Base-by-base conservation (phyloP, 768 basidiomycete genomes). In the Boletus vinaceobasis region DNA sequence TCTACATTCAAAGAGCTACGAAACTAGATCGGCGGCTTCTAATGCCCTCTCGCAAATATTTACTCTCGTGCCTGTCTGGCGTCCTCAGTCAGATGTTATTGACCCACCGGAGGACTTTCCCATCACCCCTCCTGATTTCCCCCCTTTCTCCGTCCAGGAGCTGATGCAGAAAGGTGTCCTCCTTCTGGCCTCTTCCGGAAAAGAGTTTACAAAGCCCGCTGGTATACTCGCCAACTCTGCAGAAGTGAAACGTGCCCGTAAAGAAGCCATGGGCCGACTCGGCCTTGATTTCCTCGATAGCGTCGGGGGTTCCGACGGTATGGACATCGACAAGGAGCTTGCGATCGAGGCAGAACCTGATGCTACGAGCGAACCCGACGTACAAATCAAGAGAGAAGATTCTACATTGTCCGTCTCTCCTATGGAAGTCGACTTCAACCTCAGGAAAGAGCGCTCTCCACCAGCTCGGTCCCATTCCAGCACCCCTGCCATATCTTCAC, bases 181-280 rank as follows among this genome's bases (percentile, higher is more conserved):
- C 4, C 80, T 99, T 4, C 79, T 99, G 2, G 90, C 92, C 1
- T 96, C 93, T 3, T 94, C 95, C 0, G 96, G 96, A 7, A 93
- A 93, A 64, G 96, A 99, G 71, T 98, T 93, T 58, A 68, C 74
- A 21, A 90, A 85, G 63, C 88, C 88, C 2, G 69, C 82, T 4
- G 86, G 85, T 13, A 87, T 90, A 47, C 77, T 88, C 33, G 79
- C 86, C 6, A 89, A 81, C 52, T 74, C 88, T 3, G 80, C 83
- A 33, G 93, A 95, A 67, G 88, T 95, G 5, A 90, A 87, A 66
- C 87, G 87, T 52, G 91, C 92, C 2, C 85, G 92, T 26, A 89
- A 87, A 65, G 93, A 93, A 64, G 90, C 92, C 10, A 90, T 95
- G 85, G 83, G 82, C 31, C 83, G 92, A 3, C 80, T 96, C 4